Base-by-base conservation (phyloP, 2,329 filamentous ascomycete genomes). In the Paracorniculantispora psalliotae region DNA sequence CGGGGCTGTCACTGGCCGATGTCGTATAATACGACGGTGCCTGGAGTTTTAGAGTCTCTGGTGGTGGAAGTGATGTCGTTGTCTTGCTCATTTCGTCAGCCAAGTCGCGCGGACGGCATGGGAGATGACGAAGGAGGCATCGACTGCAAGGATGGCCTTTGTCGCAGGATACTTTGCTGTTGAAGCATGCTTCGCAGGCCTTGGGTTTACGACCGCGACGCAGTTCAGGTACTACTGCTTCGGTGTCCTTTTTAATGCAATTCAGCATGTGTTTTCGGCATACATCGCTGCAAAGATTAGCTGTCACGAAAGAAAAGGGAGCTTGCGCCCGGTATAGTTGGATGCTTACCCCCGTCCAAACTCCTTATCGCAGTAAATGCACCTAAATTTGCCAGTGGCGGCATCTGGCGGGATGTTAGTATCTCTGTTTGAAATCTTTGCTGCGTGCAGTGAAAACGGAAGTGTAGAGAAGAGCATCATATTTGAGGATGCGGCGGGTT, bases 111-210 rank as follows among this genome's bases (percentile, higher is more conserved):
- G 48, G 54, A 4, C 43, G 56, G 43, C 63, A 64, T 7, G 50
- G 19, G 1, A 67, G 5, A 4, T 60, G 56, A 3, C 67, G 65
- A 3, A 63, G 51, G 5, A 59, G 47, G 50, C 69, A 70, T 25
- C 69, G 61, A 3, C 61, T 55, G 51, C 69, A 71, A 0, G 67
- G 67, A 2, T 61, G 49, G 2, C 50, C 59, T 4, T 62, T 67
- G 51, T 70, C 67, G 57, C 69, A 71, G 19, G 66, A 65, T 13
- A 67, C 61, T 33, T 69, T 69, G 61, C 67, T 67, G 26, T 61
- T 63, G 53, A 67, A 69, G 55, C 69, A 71, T 2, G 64, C 63
- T 21, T 69, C 67, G 57, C 69, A 71, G 2, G 68, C 68, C 1
- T 61, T 58, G 0, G 67, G 64, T 44, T 67, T 69, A 30, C 68